These are phyloP conservation scores for Emmonsia crescens DNA, from an alignment of 2,329 filamentous ascomycete genomes.

Conservation along the genomic window DNA sequence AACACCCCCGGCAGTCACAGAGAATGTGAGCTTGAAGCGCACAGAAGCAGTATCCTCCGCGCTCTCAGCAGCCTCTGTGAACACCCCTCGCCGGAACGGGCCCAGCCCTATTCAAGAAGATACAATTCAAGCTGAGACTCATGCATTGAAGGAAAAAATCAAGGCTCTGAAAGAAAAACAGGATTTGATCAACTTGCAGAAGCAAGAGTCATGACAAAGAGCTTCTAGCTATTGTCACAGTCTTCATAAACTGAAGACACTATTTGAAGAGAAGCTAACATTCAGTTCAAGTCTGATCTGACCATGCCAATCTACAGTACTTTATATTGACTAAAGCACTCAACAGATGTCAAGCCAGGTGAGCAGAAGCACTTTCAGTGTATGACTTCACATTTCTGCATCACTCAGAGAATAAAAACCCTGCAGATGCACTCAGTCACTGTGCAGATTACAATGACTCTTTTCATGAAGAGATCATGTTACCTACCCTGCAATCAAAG, in stretches of 20 bases:
- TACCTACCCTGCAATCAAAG: not conserved
- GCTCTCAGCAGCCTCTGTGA: no score
- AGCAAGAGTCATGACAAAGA: constrained; percentile 24
- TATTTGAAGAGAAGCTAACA: constrained; percentile 8
- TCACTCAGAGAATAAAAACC: not conserved
- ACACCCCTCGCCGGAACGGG: no score
- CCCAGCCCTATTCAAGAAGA: no score
- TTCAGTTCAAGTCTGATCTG: constrained; percentile 15
- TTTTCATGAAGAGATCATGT: not conserved
- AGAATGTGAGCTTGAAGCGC: no score
- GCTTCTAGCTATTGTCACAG: constrained; percentile 19
- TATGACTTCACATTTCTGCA: constrained; percentile 6
- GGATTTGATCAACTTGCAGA: no score
- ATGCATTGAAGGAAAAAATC: no score
- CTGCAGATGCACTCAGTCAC: not conserved
- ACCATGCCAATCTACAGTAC: constrained; percentile 21
- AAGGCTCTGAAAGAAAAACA: no score
- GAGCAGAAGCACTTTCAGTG: not conserved
- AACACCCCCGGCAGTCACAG: no score
- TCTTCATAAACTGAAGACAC: constrained; percentile 16
- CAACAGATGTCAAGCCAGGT: constrained; percentile 3
- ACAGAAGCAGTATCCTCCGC: no score
- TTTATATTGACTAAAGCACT: constrained; percentile 14
- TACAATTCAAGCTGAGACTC: no score
- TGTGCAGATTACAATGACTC: not conserved